phyloP scores from a whole-genome alignment of 2,329 filamentous ascomycete genomes.

The Venturia carpophila region DNA sequence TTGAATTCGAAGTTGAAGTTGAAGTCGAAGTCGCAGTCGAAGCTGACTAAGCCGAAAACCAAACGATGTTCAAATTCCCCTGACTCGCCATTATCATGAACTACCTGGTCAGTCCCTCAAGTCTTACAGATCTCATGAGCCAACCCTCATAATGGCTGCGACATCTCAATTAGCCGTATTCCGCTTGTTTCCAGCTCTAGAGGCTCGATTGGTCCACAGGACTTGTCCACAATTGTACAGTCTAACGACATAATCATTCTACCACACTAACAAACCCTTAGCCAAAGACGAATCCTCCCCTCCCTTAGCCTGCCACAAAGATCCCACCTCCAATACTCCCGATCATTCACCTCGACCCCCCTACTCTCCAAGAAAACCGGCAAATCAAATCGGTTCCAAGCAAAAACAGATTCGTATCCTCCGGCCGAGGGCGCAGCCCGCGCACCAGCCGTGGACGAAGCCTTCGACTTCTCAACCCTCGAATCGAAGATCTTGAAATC shows the following conservation, averaged over 20 bases:
- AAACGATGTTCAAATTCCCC: neutral
- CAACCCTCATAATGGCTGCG: neutral
- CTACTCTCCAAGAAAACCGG: slow-evolving; percentile 15
- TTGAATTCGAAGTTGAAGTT: too few species aligned
- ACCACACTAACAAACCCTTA: neutral
- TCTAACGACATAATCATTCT: neutral
- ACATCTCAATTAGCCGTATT: neutral
- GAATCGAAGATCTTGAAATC: slow-evolving; percentile 48
- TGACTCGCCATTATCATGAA: neutral
- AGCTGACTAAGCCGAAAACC: neutral
- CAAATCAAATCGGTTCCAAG: slow-evolving; percentile 12
- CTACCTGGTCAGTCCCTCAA: neutral
- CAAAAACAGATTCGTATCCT: slow-evolving; percentile 16
- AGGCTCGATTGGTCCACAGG: neutral
- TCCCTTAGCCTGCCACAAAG: neutral
- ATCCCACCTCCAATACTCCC: neutral
- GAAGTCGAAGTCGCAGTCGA: neutral
- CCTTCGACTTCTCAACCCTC: slow-evolving; percentile 53
- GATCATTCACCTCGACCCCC: slow-evolving; percentile 3
- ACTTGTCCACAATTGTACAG: neutral
- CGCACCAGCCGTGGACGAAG: slow-evolving; percentile 42
- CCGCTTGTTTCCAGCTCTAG: neutral
- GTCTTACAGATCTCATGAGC: neutral
- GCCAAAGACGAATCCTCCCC: neutral
- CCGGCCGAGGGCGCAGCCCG: slow-evolving; percentile 8